Evolutionary conservation across 768 basidiomycete species (phyloP).

Genomic region (Lyophyllum decastes): DNA sequence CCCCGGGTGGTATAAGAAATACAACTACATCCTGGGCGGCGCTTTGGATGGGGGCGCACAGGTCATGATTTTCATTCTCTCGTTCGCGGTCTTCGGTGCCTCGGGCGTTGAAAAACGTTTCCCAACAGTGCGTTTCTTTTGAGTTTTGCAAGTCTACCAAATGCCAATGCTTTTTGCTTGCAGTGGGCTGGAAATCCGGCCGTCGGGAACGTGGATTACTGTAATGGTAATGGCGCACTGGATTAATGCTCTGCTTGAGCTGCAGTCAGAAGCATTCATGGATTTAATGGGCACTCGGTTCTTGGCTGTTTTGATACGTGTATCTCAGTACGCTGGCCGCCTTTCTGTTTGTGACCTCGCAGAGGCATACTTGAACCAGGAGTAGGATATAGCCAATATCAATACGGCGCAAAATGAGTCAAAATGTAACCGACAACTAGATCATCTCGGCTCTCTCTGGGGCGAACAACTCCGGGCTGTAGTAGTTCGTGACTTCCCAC

Average conservation of each 20-base stretch:
- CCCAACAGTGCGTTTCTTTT: slow-evolving; percentile 37
- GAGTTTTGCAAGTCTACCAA: neutral
- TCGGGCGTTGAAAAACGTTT: slow-evolving; percentile 49
- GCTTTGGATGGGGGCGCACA: slow-evolving; percentile 68
- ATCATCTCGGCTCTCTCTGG: slow-evolving; percentile 9
- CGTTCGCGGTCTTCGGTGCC: slow-evolving; percentile 67
- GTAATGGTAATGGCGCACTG: slow-evolving; percentile 59
- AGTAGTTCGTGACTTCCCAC: slow-evolving; percentile 18
- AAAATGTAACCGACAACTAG: too few species aligned
- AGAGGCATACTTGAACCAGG: too few species aligned
- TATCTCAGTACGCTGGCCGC: too few species aligned
- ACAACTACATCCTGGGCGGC: slow-evolving; percentile 69
- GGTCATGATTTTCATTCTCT: slow-evolving; percentile 63
- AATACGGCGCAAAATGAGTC: too few species aligned
- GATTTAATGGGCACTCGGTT: too few species aligned
- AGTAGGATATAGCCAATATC: too few species aligned
- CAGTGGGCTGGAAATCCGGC: slow-evolving; percentile 59
- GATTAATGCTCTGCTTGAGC: too few species aligned
- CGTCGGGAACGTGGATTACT: slow-evolving; percentile 56
- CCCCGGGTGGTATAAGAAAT: slow-evolving; percentile 68
- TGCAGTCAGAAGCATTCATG: too few species aligned
- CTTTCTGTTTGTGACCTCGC: too few species aligned
- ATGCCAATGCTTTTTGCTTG: slow-evolving; percentile 4
- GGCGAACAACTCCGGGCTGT: slow-evolving; percentile 15
- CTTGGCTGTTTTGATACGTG: too few species aligned